phyloP scores from a whole-genome alignment of 2,329 filamentous ascomycete species.

The Ophiostoma australiae region DNA sequence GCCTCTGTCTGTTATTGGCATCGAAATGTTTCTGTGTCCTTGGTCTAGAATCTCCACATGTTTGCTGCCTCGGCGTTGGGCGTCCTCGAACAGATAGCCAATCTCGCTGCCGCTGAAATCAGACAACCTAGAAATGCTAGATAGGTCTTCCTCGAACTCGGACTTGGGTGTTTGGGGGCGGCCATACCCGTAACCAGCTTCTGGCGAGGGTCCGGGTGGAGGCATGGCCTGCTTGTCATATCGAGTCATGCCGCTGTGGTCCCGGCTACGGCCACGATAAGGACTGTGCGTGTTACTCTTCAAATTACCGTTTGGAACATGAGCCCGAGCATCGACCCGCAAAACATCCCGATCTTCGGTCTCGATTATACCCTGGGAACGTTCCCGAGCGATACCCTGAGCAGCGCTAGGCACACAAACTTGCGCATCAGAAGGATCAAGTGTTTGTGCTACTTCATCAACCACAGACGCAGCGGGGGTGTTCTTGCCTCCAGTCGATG shows the following conservation, averaged over 20 bases:
- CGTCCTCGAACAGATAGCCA: constrained; percentile 29
- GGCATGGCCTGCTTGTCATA: not conserved
- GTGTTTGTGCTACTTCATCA: not conserved
- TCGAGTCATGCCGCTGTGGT: not conserved
- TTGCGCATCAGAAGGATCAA: not conserved
- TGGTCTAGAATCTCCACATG: not conserved
- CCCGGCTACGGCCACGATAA: not conserved
- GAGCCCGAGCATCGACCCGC: not conserved
- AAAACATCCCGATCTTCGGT: not conserved
- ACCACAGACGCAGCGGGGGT: not conserved
- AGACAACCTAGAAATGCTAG: constrained; percentile 30
- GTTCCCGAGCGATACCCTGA: not conserved
- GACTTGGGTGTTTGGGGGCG: not conserved
- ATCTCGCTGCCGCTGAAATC: constrained; percentile 33
- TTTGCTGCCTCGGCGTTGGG: constrained; percentile 14
- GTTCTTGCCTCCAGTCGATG: not conserved
- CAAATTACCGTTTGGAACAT: not conserved
- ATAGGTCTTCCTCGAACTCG: constrained; percentile 27
- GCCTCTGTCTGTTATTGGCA: not conserved
- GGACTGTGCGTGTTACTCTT: not conserved
- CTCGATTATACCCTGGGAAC: too few species aligned
- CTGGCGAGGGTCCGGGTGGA: too few species aligned
- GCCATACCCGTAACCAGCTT: not conserved
- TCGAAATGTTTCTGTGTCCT: not conserved
- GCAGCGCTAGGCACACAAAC: not conserved